A percentile compares a stretch with the other conserved stretches of the same genome.
Conservation (phyloP, 176 grass and related monocot genomes). For the Juncus inflexus region DNA sequence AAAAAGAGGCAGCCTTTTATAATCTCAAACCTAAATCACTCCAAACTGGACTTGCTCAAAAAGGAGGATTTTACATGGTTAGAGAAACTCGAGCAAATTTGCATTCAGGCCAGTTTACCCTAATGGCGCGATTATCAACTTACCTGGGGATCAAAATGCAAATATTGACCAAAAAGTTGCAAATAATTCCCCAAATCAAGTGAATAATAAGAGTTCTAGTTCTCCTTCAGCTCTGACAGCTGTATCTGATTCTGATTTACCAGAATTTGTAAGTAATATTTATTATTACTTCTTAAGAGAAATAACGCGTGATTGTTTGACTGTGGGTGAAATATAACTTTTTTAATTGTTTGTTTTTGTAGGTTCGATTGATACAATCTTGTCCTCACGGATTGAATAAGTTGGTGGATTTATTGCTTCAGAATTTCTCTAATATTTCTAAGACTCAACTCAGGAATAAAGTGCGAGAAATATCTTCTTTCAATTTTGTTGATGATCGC, state of each 20-base stretch:
- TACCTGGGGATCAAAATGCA: constrained; percentile 29
- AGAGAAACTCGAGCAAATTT: constrained; percentile 69
- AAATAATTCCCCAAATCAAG: too few relatives aligned
- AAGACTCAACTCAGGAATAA: constrained; percentile 67
- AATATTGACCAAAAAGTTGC: constrained; percentile 22
- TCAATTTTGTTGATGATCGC: constrained; percentile 48
- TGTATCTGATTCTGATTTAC: constrained; percentile 52
- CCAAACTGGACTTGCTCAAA: constrained; percentile 45
- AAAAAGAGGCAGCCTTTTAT: constrained; percentile 81
- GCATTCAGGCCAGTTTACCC: constrained; percentile 59
- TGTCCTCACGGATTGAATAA: constrained; percentile 69
- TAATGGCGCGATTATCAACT: constrained; percentile 38
- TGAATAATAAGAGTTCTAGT: neutral
- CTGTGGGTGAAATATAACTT: too few relatives aligned
- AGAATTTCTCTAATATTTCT: constrained; percentile 50
- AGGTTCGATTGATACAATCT: constrained; percentile 70
- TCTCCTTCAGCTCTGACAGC: constrained; percentile 15
- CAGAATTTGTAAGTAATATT: constrained; percentile 72
- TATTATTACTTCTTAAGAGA: neutral
- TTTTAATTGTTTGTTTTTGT: constrained; percentile 18
- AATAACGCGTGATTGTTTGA: too few relatives aligned
- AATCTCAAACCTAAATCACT: constrained; percentile 71
- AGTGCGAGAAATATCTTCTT: constrained; percentile 79
- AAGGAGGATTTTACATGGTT: constrained; percentile 44
- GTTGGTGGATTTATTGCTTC: constrained; percentile 64